Evolutionary conservation across 768 basidiomycete species (phyloP).

Genomic region (Tephrocybe sp.): DNA sequence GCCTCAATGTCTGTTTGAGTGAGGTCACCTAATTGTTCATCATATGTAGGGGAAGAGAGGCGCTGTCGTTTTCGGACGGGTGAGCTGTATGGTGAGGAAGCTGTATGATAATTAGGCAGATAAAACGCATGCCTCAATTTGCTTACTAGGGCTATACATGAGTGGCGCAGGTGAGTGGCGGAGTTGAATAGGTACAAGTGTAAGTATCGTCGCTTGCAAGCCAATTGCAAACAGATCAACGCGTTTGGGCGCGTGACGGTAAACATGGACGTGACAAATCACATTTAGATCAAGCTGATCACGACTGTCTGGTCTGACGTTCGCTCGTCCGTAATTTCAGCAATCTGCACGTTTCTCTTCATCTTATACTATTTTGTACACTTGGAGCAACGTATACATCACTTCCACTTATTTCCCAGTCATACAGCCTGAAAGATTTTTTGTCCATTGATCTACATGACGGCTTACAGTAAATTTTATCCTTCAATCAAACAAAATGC

Average conservation of each 20-base stretch:
- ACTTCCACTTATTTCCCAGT: too few species aligned
- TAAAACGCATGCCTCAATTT: not conserved
- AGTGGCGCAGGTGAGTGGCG: not conserved
- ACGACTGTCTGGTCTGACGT: not conserved
- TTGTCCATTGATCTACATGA: too few species aligned
- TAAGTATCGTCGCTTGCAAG: too few species aligned
- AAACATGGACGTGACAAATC: constrained; percentile 14
- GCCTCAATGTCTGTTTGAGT: constrained; percentile 56
- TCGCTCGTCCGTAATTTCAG: not conserved
- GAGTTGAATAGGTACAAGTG: not conserved
- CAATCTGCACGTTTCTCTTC: not conserved
- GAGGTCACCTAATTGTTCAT: constrained; percentile 45
- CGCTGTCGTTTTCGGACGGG: constrained; percentile 58
- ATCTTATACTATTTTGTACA: not conserved
- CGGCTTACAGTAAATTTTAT: not conserved
- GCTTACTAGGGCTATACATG: constrained; percentile 10
- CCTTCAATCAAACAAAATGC: not conserved
- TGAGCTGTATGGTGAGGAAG: constrained; percentile 33
- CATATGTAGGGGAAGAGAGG: constrained; percentile 66
- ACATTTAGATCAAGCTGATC: not conserved
- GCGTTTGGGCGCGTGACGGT: constrained; percentile 23
- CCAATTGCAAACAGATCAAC: too few species aligned
- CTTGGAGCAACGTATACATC: not conserved
- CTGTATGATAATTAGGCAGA: constrained; percentile 9
- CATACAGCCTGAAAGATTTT: too few species aligned